Base-by-base conservation (phyloP, 2,329 filamentous ascomycete genomes). In the Neodidymelliopsis sp. region DNA sequence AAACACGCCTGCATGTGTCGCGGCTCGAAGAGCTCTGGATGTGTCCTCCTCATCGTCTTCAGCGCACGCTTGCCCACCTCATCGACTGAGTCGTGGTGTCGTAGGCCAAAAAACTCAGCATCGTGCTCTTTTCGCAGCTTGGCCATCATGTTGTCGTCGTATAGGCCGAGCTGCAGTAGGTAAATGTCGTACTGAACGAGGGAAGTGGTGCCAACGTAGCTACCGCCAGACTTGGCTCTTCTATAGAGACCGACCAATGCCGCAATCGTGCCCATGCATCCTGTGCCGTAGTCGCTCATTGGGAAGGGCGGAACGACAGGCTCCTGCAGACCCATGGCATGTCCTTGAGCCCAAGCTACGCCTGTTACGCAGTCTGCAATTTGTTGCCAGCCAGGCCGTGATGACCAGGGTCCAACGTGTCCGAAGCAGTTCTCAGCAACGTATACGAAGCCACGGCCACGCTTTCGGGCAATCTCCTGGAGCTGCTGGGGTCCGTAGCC, bases 361-460 rank as follows among this genome's bases (percentile, higher is more conserved):
- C 83, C 83, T 48, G 81, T 81, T 67, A 79, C 85, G 45, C 81
- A 86, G 65, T 89, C 87, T 12, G 85, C 85, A 57, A 88, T 88
- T 59, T 88, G 85, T 63, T 88, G 87, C 87, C 87, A 90, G 6
- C 87, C 87, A 4, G 85, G 81, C 3, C 86, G 77, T 6, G 74
- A 71, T 1, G 82, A 79, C 86, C 86, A 89, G 49, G 86, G 83
- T 5, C 80, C 82, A 22, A 79, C 74, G 24, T 82, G 84, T 1
- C 87, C 87, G 58, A 89, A 90, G 66, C 87, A 90, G 65, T 90
- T 85, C 67, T 90, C 87, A 24, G 82, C 81, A 6, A 89, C 84
- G 60, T 88, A 88, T 6, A 90, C 78, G 24, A 86, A 81, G 1
- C 86, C 87, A 62, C 80, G 84, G 3, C 81, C 79, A 13, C 85